Evolutionary conservation across 192 early-diverging fungal genomes (phyloP).

Genomic region (Coemansia sp.): DNA sequence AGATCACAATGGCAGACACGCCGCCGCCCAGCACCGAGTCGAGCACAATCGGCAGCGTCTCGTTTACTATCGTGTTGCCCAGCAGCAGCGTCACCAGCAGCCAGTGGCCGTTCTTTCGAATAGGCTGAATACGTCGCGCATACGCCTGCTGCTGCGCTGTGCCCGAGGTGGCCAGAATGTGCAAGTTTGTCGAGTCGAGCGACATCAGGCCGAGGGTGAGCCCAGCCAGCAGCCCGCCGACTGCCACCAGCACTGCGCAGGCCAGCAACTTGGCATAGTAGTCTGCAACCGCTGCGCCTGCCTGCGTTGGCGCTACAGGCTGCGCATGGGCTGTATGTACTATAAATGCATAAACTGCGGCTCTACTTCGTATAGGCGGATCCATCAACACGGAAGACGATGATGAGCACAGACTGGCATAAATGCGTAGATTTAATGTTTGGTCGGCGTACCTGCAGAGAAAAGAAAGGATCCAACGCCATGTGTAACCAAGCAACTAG

Average conservation of each 20-base stretch:
- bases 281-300: background rate
- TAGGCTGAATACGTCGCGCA: constrained; percentile 81
- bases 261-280: background rate
- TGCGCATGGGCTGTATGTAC: background rate
- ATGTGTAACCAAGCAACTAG: background rate
- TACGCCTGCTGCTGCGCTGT: constrained; percentile 64
- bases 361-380: constrained; percentile 18
- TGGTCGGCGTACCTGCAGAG: background rate
- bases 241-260: constrained; percentile 65
- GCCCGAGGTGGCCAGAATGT: constrained; percentile 82
- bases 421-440: background rate
- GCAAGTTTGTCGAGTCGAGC: constrained; percentile 76
- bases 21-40: constrained; percentile 77
- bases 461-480: background rate
- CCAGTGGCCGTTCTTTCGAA: constrained; percentile 89
- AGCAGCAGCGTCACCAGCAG: constrained; percentile 89
- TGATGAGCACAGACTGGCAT: background rate
- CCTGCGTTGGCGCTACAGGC: background rate
- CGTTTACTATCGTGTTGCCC: constrained; percentile 94
- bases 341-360: background rate
- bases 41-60: constrained; percentile 85
- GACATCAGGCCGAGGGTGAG: constrained; percentile 74
- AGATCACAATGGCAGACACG: constrained; percentile 75
- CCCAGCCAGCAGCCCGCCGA: constrained; percentile 80
- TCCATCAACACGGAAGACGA: constrained; percentile 4